phyloP scores from a whole-genome alignment of 177 flowering plant genomes.

The Vitis hybrid region DNA sequence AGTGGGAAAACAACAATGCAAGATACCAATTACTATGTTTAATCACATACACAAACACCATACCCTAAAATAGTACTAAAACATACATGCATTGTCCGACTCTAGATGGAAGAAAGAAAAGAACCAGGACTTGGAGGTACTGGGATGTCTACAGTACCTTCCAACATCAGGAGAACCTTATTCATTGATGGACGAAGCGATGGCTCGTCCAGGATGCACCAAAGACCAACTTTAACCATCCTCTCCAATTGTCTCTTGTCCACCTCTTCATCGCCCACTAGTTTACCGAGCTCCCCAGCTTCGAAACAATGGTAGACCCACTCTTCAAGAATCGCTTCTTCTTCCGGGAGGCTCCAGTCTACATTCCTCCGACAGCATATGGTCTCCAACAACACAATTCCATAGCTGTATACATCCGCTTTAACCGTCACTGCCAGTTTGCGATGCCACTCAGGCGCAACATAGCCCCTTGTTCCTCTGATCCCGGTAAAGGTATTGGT shows the following conservation, averaged over 20 bases:
- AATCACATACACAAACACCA: too few species aligned
- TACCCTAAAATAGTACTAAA: too few species aligned
- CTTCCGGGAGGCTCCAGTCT: slow-evolving; percentile 15
- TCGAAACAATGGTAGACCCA: slow-evolving; percentile 21
- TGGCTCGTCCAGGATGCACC: slow-evolving; percentile 28
- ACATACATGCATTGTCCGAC: too few species aligned
- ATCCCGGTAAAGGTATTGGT: slow-evolving; percentile 27
- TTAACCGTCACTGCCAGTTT: slow-evolving; percentile 20
- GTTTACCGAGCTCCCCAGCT: slow-evolving; percentile 6
- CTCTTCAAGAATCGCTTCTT: slow-evolving; percentile 12
- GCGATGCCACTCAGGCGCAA: slow-evolving; percentile 27
- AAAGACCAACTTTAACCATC: slow-evolving; percentile 17
- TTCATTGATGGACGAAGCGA: slow-evolving; percentile 24
- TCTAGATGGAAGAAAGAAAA: slow-evolving; percentile 3
- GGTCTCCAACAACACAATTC: slow-evolving; percentile 27
- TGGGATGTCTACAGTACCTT: slow-evolving; percentile 22
- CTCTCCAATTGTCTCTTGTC: slow-evolving; percentile 14
- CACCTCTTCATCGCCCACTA: slow-evolving; percentile 20
- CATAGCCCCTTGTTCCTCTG: slow-evolving; percentile 39
- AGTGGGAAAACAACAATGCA: too few species aligned
- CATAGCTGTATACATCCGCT: slow-evolving; percentile 26
- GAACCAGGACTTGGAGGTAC: slow-evolving; percentile 21
- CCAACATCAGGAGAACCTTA: slow-evolving; percentile 28
- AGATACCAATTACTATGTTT: too few species aligned
- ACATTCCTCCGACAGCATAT: slow-evolving; percentile 17